Evolutionary conservation across 805 yeast species (phyloP).

Genomic region (Kluyveromyces siamensis): DNA sequence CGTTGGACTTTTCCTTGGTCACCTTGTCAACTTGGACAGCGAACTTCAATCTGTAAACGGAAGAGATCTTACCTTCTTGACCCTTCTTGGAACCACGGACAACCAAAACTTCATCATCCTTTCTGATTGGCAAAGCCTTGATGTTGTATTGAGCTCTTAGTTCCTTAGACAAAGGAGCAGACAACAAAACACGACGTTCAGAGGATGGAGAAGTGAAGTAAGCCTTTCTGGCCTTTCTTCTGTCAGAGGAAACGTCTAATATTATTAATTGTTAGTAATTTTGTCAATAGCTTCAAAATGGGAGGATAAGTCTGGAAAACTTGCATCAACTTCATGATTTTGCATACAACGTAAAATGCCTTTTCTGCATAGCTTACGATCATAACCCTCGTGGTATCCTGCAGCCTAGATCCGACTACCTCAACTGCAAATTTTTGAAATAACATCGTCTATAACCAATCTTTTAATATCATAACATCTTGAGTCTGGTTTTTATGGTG

Average conservation of each 20-base stretch:
- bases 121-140: slow-evolving; percentile 94
- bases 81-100: slow-evolving; percentile 99
- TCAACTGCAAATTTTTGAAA: too few relatives aligned
- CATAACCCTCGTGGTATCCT: too few relatives aligned
- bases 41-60: slow-evolving; percentile 98
- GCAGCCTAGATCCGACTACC: too few relatives aligned
- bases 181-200: slow-evolving; percentile 86
- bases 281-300: not conserved
- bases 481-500: too few relatives aligned
- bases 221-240: slow-evolving; percentile 99
- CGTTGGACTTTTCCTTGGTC: slow-evolving; percentile 95
- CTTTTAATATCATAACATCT: too few relatives aligned
- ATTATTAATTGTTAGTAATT: not conserved
- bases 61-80: slow-evolving; percentile 95
- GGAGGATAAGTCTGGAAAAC: too few relatives aligned
- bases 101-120: slow-evolving; percentile 90
- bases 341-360: too few relatives aligned
- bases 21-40: slow-evolving; percentile 95
- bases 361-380: too few relatives aligned
- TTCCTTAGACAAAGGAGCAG: slow-evolving; percentile 99
- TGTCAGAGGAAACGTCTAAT: slow-evolving; percentile 95
- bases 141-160: slow-evolving; percentile 95
- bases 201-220: slow-evolving; percentile 97
- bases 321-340: too few relatives aligned
- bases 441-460: too few relatives aligned